A percentile compares a stretch with the other conserved stretches of the same genome.
Evolutionary conservation across 2,329 filamentous ascomycete genomes (phyloP).

Genomic region (Whalleya microplaca): DNA sequence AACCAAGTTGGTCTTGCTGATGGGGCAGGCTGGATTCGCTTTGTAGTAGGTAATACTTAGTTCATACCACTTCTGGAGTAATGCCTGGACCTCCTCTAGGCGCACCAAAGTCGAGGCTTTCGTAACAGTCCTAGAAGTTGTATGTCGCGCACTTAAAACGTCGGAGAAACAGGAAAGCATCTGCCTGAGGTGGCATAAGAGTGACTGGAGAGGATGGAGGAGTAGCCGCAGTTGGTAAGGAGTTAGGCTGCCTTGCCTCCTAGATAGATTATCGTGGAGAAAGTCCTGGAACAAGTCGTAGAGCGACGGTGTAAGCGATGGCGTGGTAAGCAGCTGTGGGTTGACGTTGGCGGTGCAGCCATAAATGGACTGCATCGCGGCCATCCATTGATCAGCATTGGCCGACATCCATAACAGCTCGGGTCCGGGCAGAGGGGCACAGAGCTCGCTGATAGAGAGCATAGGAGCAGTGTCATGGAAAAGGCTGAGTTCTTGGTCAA

Average conservation of each 20-base stretch:
- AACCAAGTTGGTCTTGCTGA: constrained; percentile 67
- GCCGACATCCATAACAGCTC: constrained; percentile 67
- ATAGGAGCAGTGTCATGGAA: constrained; percentile 67
- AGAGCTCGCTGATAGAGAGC: constrained; percentile 67
- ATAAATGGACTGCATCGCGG: constrained; percentile 61
- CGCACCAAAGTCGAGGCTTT: constrained; percentile 62
- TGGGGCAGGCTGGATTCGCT: constrained; percentile 58
- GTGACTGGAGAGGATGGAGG: constrained; percentile 68
- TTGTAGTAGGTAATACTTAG: constrained; percentile 61
- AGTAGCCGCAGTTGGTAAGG: constrained; percentile 67
- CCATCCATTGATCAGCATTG: constrained; percentile 61
- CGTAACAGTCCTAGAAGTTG: constrained; percentile 52
- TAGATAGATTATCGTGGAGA: constrained; percentile 63
- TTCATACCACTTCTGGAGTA: constrained; percentile 70
- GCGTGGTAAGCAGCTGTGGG: constrained; percentile 55
- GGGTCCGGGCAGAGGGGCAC: constrained; percentile 63
- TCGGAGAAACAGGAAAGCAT: constrained; percentile 69
- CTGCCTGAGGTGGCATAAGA: constrained; percentile 67
- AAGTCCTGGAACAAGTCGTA: constrained; percentile 70
- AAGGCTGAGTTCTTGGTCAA: constrained; percentile 71
- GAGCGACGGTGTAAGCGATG: constrained; percentile 60
- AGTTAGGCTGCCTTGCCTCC: constrained; percentile 47
- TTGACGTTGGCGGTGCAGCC: constrained; percentile 53
- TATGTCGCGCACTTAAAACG: constrained; percentile 47
- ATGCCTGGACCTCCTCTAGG: constrained; percentile 65